These are phyloP conservation scores for Hordeum marinum DNA, from an alignment of 176 grass and related monocot genomes.

Conservation along the genomic window DNA sequence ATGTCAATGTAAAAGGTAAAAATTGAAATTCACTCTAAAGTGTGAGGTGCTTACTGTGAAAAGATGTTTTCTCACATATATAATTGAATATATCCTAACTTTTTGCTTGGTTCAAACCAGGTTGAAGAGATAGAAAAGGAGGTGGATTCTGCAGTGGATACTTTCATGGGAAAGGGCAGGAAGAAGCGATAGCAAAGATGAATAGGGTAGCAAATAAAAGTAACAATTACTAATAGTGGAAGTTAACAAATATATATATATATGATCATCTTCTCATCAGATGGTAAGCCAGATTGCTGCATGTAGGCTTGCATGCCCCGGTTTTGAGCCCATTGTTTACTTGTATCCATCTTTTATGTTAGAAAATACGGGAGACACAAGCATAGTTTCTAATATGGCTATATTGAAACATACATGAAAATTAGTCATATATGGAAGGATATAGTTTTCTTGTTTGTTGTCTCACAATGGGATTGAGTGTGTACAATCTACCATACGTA, in stretches of 20 bases:
- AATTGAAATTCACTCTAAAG: background rate
- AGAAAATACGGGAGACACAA: no score
- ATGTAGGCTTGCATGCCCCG: no score
- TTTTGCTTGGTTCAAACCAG: background rate
- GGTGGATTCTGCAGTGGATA: slow-evolving; percentile 35
- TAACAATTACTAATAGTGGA: background rate
- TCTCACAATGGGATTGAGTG: no score
- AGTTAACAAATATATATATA: background rate
- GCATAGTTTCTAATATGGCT: no score
- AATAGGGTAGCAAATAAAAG: background rate
- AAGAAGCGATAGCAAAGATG: background rate
- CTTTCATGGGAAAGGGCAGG: slow-evolving; percentile 30
- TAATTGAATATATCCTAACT: background rate
- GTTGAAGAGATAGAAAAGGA: slow-evolving; percentile 48
- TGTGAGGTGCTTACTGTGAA: background rate
- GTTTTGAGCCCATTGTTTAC: no score
- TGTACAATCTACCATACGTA: no score
- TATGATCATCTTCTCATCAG: background rate
- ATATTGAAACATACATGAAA: no score
- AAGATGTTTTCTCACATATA: background rate
- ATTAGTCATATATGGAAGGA: no score
- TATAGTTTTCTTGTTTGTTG: no score
- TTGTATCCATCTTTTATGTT: no score
- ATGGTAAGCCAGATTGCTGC: no score
- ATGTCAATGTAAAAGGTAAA: no score